Evolutionary conservation across 2,329 filamentous ascomycete species (phyloP).

Genomic region (Pseudocercospora fijiensis): DNA sequence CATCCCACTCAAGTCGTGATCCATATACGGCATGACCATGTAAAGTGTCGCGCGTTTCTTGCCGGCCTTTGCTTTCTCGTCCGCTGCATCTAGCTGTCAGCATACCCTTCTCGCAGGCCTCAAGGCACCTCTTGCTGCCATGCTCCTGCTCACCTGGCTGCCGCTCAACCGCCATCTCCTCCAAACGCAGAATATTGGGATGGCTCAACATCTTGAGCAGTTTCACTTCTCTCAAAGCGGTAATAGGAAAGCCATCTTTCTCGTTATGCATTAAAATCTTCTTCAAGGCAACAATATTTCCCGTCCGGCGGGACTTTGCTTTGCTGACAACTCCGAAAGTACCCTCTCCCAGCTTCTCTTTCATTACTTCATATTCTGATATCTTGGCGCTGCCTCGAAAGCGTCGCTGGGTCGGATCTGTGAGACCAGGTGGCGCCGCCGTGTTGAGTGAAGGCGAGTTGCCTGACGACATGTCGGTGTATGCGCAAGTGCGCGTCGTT

Average conservation of each 20-base stretch:
- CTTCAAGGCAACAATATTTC: conserved; percentile 81
- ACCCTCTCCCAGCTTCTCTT: conserved; percentile 81
- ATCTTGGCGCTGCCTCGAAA: conserved; percentile 86
- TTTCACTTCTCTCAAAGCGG: conserved; percentile 94
- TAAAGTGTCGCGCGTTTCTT: conserved; percentile 77
- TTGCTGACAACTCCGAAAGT: conserved; percentile 97
- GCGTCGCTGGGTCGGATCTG: conserved; percentile 53
- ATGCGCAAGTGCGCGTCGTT: background rate
- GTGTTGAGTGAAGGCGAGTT: conserved; percentile 41
- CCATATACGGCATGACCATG: conserved; percentile 99
- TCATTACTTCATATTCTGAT: conserved; percentile 72
- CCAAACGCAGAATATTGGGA: conserved; percentile 77
- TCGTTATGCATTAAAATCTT: conserved; percentile 99
- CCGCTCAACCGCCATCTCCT: conserved; percentile 94
- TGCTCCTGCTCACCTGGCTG: conserved; percentile 62
- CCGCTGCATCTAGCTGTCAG: conserved; percentile 20
- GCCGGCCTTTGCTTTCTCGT: conserved; percentile 43
- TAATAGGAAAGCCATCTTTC: conserved; percentile 99
- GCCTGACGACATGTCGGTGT: conserved; percentile 47
- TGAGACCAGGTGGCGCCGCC: conserved; percentile 34
- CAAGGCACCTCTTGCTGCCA: background rate
- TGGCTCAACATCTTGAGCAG: conserved; percentile 93
- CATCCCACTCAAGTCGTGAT: conserved; percentile 95
- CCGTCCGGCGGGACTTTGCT: conserved; percentile 72
- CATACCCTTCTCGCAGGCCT: conserved; percentile 13